phyloP scores from a whole-genome alignment of 345 rosid species.

The Syzygium aromaticum region DNA sequence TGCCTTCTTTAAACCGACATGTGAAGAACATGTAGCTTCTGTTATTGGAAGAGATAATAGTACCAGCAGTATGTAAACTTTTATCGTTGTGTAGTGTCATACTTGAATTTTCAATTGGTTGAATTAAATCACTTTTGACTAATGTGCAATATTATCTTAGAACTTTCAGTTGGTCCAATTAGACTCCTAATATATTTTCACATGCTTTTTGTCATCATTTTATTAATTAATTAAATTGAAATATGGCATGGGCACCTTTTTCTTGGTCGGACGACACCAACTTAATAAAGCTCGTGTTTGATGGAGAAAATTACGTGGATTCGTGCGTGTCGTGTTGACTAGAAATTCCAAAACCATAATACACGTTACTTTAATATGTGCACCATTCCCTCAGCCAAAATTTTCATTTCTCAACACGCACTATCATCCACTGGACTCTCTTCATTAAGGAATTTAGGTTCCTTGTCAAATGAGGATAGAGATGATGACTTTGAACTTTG shows the following conservation, averaged over 20 bases:
- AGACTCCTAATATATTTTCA: no score
- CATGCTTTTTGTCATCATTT: not conserved
- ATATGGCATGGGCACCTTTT: not conserved
- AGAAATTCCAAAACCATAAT: not conserved
- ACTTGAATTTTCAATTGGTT: no score
- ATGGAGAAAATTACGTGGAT: not conserved
- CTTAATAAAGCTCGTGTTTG: not conserved
- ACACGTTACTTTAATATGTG: not conserved
- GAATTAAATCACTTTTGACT: not conserved
- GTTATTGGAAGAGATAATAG: not conserved
- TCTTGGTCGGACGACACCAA: not conserved
- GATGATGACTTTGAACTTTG: not conserved
- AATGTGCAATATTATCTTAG: not conserved
- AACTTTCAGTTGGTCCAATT: not conserved
- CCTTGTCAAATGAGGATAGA: not conserved
- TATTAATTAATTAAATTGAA: no score
- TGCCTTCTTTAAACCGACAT: not conserved
- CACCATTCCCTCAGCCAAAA: not conserved
- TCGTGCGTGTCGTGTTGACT: not conserved
- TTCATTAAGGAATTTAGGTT: no score
- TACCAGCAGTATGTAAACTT: accelerated
- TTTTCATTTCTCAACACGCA: not conserved
- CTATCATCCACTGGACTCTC: no score
- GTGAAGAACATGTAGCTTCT: not conserved
- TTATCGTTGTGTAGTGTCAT: not conserved